Conservation (phyloP, 176 grass and related monocot genomes). For the Oryza meyeriana region DNA sequence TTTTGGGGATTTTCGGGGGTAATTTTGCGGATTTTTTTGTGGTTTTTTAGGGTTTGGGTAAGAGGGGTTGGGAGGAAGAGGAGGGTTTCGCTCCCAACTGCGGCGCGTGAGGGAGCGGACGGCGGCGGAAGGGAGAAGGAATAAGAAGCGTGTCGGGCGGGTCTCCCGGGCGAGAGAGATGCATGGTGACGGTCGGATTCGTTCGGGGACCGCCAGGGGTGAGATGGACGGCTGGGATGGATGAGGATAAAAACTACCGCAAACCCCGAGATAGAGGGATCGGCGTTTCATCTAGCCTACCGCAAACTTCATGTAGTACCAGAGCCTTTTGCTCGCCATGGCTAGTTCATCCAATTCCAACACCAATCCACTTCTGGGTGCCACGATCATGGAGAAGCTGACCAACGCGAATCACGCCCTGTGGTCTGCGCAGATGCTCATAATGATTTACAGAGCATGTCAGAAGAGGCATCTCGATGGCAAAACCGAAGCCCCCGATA, state of each 20-base stretch:
- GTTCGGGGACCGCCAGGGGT: background rate
- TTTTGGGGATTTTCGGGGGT: constrained; percentile 25
- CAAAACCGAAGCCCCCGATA: no score
- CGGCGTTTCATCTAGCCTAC: no score
- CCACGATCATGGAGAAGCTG: no score
- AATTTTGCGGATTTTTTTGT: constrained; percentile 28
- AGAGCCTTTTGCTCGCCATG: no score
- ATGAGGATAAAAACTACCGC: background rate
- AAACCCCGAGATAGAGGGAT: no score
- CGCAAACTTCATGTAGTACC: no score
- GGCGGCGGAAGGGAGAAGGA: background rate
- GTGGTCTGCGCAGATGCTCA: no score
- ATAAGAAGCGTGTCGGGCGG: background rate
- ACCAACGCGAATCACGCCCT: no score
- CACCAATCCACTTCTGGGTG: no score
- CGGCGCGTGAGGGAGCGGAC: background rate
- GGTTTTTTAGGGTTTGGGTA: background rate
- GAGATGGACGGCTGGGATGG: background rate
- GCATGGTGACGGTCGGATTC: background rate
- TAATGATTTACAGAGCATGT: no score
- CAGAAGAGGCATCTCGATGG: no score
- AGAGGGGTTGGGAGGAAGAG: background rate
- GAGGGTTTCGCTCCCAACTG: constrained; percentile 10
- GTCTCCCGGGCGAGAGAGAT: background rate
- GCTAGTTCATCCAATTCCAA: no score